Evolutionary conservation across 1,284 basidiomycete genomes (phyloP).

Genomic region (Cryptococcus wingfieldii): DNA sequence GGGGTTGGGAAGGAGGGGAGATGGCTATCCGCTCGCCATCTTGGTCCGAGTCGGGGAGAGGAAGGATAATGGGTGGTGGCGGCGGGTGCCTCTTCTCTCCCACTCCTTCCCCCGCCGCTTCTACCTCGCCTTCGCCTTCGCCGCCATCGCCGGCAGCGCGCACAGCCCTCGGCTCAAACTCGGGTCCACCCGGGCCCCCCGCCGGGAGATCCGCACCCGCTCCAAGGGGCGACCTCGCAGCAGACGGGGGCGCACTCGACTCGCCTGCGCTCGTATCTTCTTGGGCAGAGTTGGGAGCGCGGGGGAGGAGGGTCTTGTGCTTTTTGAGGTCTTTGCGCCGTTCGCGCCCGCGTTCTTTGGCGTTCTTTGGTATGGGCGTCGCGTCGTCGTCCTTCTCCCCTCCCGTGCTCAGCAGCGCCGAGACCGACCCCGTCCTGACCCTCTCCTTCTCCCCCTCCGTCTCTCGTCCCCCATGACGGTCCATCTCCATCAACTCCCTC

Average conservation of each 20-base stretch:
- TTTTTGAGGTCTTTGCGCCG: constrained; percentile 31
- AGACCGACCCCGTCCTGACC: constrained; percentile 1
- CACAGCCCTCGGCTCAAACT: constrained; percentile 1
- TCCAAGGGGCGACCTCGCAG: too few species aligned
- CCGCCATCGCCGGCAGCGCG: background rate
- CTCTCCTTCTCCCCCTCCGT: background rate
- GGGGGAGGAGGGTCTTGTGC: constrained; percentile 11
- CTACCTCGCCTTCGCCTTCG: background rate
- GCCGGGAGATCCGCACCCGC: too few species aligned
- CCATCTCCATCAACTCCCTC: constrained; percentile 31
- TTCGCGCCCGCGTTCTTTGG: constrained; percentile 32
- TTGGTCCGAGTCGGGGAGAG: too few species aligned
- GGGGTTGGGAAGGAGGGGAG: too few species aligned
- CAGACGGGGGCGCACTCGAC: too few species aligned
- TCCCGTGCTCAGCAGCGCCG: constrained; percentile 1
- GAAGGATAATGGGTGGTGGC: too few species aligned
- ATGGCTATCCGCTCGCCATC: too few species aligned
- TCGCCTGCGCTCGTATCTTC: too few species aligned
- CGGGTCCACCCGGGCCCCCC: background rate
- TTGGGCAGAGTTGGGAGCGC: too few species aligned
- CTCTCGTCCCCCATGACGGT: background rate
- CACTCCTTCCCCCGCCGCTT: background rate
- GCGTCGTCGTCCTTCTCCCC: constrained; percentile 2
- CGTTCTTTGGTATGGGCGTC: background rate
- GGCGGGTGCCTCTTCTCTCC: background rate